Evolutionary conservation across 805 yeast species (phyloP).

Genomic region (Lachancea lanzarotensis): DNA sequence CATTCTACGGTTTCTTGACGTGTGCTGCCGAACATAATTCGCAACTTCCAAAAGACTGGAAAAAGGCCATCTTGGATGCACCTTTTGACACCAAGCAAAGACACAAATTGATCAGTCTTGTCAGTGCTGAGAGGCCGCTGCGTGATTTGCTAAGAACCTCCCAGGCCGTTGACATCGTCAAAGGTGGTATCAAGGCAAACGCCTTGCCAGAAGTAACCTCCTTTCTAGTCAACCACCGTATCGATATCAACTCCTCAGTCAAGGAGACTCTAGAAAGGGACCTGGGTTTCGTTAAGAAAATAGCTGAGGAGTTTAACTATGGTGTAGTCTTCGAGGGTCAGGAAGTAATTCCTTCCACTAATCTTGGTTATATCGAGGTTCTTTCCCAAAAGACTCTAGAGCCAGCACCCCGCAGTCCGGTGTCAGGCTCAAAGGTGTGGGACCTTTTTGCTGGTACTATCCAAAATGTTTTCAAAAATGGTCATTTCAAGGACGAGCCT

Average conservation of each 20-base stretch:
- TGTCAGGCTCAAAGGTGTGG: constrained; percentile 34
- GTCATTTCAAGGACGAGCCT: constrained; percentile 28
- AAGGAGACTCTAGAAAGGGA: constrained; percentile 38
- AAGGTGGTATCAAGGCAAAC: constrained; percentile 70
- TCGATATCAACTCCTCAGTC: constrained; percentile 49
- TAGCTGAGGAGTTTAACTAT: constrained; percentile 44
- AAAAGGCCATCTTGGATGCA: constrained; percentile 31
- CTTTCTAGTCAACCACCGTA: constrained; percentile 56
- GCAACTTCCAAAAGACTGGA: constrained; percentile 17
- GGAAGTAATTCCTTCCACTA: constrained; percentile 21
- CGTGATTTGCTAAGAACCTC: constrained; percentile 45
- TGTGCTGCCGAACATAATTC: constrained; percentile 53
- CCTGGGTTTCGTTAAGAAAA: constrained; percentile 29
- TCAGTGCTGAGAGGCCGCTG: constrained; percentile 8
- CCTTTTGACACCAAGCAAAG: constrained; percentile 34
- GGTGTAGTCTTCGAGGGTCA: constrained; percentile 36
- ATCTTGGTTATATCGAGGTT: constrained; percentile 29
- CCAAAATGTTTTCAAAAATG: constrained; percentile 49
- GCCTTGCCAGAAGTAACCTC: constrained; percentile 64
- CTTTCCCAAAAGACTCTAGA: constrained; percentile 27
- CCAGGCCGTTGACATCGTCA: constrained; percentile 59
- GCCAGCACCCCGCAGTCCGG: constrained; percentile 38
- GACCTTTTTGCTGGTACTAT: constrained; percentile 44
- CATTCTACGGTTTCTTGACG: constrained; percentile 48
- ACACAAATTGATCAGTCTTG: constrained; percentile 27